Evolutionary conservation across 2,329 filamentous ascomycete genomes (phyloP).

Genomic region (Fusarium anguioides): DNA sequence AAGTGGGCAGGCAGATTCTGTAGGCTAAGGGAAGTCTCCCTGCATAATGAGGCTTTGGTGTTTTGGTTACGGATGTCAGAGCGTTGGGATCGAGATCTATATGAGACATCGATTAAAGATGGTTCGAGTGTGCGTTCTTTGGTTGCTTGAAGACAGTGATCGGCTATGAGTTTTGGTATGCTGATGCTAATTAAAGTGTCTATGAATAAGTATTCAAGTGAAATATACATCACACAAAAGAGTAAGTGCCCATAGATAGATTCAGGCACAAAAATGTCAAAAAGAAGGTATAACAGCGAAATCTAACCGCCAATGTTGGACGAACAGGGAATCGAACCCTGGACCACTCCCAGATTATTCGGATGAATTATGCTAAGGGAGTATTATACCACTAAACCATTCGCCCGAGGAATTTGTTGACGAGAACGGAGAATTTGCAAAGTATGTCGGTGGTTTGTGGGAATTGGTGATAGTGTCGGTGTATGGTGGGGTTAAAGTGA

Average conservation of each 20-base stretch:
- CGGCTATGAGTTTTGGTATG: not conserved
- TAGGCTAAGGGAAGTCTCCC: slow-evolving; percentile 16
- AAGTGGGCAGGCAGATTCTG: slow-evolving; percentile 17
- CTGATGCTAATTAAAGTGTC: not conserved
- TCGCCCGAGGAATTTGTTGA: slow-evolving; percentile 40
- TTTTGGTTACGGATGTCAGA: not conserved
- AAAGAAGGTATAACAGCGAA: slow-evolving; percentile 28
- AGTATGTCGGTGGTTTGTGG: not conserved
- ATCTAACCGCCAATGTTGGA: slow-evolving; percentile 44
- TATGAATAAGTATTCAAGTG: too few relatives aligned
- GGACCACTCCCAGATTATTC: slow-evolving; percentile 48
- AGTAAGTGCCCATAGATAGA: too few relatives aligned
- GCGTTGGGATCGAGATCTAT: slow-evolving; percentile 21
- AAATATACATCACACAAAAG: too few relatives aligned
- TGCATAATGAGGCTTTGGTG: slow-evolving; percentile 21
- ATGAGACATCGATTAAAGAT: not conserved
- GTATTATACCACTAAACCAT: slow-evolving; percentile 52
- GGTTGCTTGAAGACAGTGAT: not conserved
- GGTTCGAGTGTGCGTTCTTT: not conserved
- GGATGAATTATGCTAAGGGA: slow-evolving; percentile 47
- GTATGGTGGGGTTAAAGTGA: slow-evolving; percentile 18
- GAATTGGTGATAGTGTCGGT: slow-evolving; percentile 10
- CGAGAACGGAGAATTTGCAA: rapidly evolving
- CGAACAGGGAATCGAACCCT: slow-evolving; percentile 52
- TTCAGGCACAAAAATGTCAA: not conserved